Conservation (phyloP, 306 rosid species). For the Datisca glomerata region DNA sequence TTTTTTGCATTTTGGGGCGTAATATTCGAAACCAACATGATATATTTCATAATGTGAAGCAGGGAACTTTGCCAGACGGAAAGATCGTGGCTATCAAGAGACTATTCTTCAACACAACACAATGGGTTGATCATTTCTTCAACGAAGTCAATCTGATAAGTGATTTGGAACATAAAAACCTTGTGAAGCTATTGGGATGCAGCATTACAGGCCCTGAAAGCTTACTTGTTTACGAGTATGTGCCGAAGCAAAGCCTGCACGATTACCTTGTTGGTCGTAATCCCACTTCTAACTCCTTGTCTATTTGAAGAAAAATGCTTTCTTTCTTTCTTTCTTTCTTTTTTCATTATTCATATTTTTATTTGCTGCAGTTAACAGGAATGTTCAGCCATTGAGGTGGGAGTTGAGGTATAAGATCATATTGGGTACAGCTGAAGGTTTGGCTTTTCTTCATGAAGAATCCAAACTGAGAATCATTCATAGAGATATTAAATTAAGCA, state of each 20-base stretch:
- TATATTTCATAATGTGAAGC: too few relatives aligned
- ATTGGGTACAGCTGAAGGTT: slow-evolving; percentile 77
- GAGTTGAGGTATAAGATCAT: slow-evolving; percentile 48
- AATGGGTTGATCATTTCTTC: slow-evolving; percentile 94
- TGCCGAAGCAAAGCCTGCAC: slow-evolving; percentile 59
- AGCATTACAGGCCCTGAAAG: slow-evolving; percentile 98
- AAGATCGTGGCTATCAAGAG: slow-evolving; percentile 71
- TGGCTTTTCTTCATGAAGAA: slow-evolving; percentile 78
- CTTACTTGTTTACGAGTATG: slow-evolving; percentile 67
- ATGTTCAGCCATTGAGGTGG: slow-evolving; percentile 54
- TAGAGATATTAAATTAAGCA: slow-evolving; percentile 85
- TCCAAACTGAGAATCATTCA: slow-evolving; percentile 54
- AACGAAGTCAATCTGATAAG: slow-evolving; percentile 79
- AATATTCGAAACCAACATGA: too few relatives aligned
- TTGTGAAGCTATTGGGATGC: slow-evolving; percentile 71
- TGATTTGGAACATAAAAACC: slow-evolving; percentile 69
- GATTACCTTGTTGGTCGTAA: slow-evolving; percentile 72
- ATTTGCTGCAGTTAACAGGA: slow-evolving; percentile 43
- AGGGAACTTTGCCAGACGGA: slow-evolving; percentile 57
- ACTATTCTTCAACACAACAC: slow-evolving; percentile 67
- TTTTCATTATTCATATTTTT: too few relatives aligned
- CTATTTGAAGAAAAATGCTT: too few relatives aligned
- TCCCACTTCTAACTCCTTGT: slow-evolving; percentile 6
- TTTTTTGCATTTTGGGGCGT: too few relatives aligned
- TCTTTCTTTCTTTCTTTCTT: not conserved